A percentile compares a stretch with the other conserved stretches of the same genome.
Evolutionary conservation across 2,329 filamentous ascomycete species (phyloP).

Genomic region (Neofusicoccum laricinum): DNA sequence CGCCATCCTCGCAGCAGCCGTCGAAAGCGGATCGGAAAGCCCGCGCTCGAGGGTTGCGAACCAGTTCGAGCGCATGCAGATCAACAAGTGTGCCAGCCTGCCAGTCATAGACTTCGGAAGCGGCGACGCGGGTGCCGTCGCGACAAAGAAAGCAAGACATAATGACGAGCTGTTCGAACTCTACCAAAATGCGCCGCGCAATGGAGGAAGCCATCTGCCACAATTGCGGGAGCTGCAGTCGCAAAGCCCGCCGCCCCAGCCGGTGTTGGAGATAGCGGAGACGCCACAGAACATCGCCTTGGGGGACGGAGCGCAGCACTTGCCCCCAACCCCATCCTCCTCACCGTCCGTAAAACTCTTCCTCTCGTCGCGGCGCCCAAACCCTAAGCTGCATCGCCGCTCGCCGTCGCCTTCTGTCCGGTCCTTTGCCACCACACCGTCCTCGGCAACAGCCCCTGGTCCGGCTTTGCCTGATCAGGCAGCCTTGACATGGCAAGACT

Average conservation of each 20-base stretch:
- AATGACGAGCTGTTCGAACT: not conserved
- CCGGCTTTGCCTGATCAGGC: slow-evolving; percentile 29
- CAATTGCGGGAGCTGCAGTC: not conserved
- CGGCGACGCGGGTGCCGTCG: not conserved
- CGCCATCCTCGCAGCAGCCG: not conserved
- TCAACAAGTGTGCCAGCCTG: not conserved
- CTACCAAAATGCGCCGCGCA: not conserved
- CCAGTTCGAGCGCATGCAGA: slow-evolving; percentile 10
- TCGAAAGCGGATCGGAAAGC: slow-evolving; percentile 10
- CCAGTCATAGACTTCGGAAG: slow-evolving; percentile 11
- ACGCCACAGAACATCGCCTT: slow-evolving; percentile 2
- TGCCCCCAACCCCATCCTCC: slow-evolving; percentile 13
- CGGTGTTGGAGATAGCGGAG: slow-evolving; percentile 14
- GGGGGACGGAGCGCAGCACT: not conserved
- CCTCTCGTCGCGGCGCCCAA: slow-evolving; percentile 11
- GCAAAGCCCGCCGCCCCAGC: slow-evolving; percentile 5
- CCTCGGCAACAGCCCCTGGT: not conserved
- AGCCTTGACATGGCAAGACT: slow-evolving; percentile 54
- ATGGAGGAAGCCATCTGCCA: not conserved
- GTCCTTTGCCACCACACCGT: not conserved
- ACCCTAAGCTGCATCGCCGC: not conserved
- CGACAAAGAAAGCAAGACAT: slow-evolving; percentile 13
- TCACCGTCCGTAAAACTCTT: slow-evolving; percentile 16
- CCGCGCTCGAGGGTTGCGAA: slow-evolving; percentile 10
- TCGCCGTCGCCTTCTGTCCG: slow-evolving; percentile 2